Evolutionary conservation across 2,329 filamentous ascomycete species (phyloP).

Genomic region (Echinosphaeria canescens): DNA sequence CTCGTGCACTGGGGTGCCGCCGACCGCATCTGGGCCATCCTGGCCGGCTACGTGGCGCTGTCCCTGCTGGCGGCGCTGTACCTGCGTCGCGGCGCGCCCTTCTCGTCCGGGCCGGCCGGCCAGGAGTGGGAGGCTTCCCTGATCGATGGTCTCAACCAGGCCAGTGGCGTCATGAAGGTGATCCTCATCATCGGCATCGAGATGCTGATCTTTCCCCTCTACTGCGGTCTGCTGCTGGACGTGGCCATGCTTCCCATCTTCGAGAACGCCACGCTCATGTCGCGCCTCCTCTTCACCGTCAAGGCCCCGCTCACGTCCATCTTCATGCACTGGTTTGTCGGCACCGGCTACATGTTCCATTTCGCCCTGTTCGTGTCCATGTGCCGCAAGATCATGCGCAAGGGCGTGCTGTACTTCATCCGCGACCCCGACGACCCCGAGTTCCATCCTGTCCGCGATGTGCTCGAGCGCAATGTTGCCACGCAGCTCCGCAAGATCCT

Average conservation of each 20-base stretch:
- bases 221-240: constrained; percentile 83
- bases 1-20: constrained; percentile 45
- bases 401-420: constrained; percentile 92
- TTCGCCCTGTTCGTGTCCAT: constrained; percentile 97
- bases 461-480: constrained; percentile 76
- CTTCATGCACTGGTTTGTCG: constrained; percentile 97
- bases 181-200: constrained; percentile 97
- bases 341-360: constrained; percentile 99
- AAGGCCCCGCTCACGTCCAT: constrained; percentile 72
- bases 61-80: constrained; percentile 59
- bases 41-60: constrained; percentile 63
- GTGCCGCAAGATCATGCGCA: constrained; percentile 95
- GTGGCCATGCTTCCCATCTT: constrained; percentile 78
- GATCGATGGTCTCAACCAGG: constrained; percentile 73
- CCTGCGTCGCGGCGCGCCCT: constrained; percentile 47
- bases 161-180: constrained; percentile 92
- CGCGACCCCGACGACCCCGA: constrained; percentile 95
- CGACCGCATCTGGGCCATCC: constrained; percentile 48
- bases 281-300: constrained; percentile 57
- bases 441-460: constrained; percentile 92
- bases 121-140: constrained; percentile 54
- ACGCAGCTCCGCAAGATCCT: constrained; percentile 92
- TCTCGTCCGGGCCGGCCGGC: constrained; percentile 33
- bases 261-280: constrained; percentile 54
- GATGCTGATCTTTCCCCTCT: constrained; percentile 93